phyloP scores from a whole-genome alignment of 345 rosid genomes.

The Nephelium lappaceum region DNA sequence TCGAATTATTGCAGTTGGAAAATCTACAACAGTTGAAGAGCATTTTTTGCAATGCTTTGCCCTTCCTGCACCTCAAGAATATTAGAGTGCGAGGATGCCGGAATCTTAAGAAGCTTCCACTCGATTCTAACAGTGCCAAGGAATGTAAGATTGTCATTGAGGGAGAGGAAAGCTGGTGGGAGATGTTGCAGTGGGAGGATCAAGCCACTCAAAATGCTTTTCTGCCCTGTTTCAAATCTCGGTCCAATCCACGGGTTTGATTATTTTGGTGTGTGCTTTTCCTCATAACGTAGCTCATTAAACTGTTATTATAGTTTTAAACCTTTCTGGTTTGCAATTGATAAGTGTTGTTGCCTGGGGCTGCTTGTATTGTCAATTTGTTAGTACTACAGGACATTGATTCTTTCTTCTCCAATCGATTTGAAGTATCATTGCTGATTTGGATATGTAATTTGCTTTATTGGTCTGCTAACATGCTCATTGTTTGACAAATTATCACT shows the following conservation, averaged over 20 bases:
- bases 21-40: background rate
- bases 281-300: background rate
- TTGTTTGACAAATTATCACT: too few species aligned
- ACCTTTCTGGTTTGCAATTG: too few species aligned
- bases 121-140: background rate
- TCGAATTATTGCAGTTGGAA: background rate
- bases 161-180: background rate
- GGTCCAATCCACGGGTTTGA: background rate
- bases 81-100: background rate
- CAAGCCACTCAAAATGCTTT: constrained; percentile 7
- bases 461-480: too few species aligned
- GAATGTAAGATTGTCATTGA: background rate
- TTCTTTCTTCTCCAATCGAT: too few species aligned
- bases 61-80: background rate
- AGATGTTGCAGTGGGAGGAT: background rate
- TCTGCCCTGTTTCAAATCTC: background rate
- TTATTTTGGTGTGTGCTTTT: background rate
- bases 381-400: too few species aligned
- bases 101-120: constrained; percentile 22
- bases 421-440: too few species aligned
- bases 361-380: too few species aligned
- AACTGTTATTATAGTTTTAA: too few species aligned
- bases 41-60: constrained; percentile 12
- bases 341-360: too few species aligned
- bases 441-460: too few species aligned